phyloP scores from a whole-genome alignment of 202 grass and related monocot genomes.

The Carex arenaria region DNA sequence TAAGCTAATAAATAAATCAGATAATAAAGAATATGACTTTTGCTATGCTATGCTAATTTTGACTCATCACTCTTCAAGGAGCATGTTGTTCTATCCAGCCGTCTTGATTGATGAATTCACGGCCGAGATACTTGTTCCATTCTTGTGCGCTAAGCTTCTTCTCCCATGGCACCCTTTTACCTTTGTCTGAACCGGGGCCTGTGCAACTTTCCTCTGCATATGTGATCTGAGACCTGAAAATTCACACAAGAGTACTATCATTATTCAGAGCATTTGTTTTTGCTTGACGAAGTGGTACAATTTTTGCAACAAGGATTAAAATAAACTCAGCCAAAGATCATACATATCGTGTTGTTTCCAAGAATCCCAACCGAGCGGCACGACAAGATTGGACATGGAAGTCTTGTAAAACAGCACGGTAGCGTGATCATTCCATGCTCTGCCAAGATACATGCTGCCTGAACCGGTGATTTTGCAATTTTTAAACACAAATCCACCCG shows the following conservation, averaged over 20 bases:
- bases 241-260: background rate
- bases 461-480: conserved; percentile 8
- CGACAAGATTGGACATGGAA: conserved; percentile 26
- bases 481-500: conserved; percentile 50
- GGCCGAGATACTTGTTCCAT: conserved; percentile 24
- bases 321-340: background rate
- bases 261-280: background rate
- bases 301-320: background rate
- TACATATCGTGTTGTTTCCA: conserved; percentile 16
- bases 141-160: conserved; percentile 21
- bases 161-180: conserved; percentile 34
- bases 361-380: conserved; percentile 42
- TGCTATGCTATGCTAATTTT: background rate
- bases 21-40: background rate
- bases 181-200: conserved; percentile 33
- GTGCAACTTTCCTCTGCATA: conserved; percentile 38
- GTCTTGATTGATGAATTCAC: conserved; percentile 42
- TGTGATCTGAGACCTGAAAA: conserved; percentile 27
- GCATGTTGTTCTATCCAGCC: conserved; percentile 41
- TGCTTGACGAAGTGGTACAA: no score
- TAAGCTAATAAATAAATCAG: background rate
- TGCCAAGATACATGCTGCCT: conserved; percentile 37
- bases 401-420: conserved; percentile 51
- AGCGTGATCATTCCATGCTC: conserved; percentile 44
- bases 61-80: background rate